Evolutionary conservation across 23 red algal genomes (phyloP), one percentile per base, ranked within the genome.

Genomic region (Gracilaria gracilis): DNA sequence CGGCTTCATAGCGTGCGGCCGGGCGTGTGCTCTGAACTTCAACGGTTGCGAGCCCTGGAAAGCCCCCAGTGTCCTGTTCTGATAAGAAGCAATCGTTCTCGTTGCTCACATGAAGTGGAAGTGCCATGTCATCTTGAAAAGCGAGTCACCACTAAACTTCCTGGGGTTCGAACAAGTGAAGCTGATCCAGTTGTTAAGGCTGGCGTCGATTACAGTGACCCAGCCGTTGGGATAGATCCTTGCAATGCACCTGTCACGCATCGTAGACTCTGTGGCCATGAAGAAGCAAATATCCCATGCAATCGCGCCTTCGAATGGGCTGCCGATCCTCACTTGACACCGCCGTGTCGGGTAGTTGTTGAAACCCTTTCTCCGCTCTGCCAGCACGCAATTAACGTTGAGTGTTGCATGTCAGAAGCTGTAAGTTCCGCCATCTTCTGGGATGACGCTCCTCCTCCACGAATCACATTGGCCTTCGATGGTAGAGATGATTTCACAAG

Each of bases 71-170:
- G 88, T 40, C 49, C 75, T 46, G 27, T 67, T 40, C 21, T 65
- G 9, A 28, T 89, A 32, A 46, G 0, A 21, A 11, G 57, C 51
- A 38, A 0, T 25, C 85, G 85, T 53, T 44, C 85, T 64, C 74
- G 88, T 32, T 91, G 88, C 51, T 44, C 57, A 12, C 88, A 91
- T 59, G 27, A 37, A 21, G 54, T 82, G 25, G 78, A 91, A 73
- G 29, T 91, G 27, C 61, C 53, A 37, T 91, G 88, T 91, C 88
- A 91, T 73, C 32, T 81, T 32, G 88, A 91, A 25, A 35, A 51
- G 9, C 58, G 31, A 21, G 32, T 82, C 29, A 55, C 34, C 15
- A 33, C 9, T 21, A 61, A 57, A 55, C 1, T 53, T 16, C n/a
- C 88, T 0, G 88, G 88, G 23, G 12, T 13, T 82, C 55, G 75